Conservation (phyloP, 257 asterid genomes). For the Capsicum pubescens region DNA sequence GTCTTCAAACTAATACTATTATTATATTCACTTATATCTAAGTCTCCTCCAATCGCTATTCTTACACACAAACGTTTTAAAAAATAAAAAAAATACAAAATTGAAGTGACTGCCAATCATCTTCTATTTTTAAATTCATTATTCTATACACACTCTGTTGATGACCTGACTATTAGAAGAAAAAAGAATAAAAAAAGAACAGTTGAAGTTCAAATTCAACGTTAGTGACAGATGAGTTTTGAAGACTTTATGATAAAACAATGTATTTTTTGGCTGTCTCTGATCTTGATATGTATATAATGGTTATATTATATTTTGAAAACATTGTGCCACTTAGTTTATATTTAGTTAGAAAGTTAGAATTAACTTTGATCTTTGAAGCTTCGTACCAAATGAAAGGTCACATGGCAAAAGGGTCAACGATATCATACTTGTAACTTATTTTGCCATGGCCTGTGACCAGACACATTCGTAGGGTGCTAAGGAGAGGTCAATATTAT, state of each 20-base stretch:
- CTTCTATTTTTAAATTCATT: background rate
- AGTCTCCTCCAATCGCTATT: conserved; percentile 25
- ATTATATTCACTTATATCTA: conserved; percentile 18
- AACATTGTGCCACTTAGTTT: background rate
- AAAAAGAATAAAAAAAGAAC: background rate
- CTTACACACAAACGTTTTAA: conserved; percentile 22
- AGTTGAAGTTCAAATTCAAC: conserved; percentile 47
- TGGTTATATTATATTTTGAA: background rate
- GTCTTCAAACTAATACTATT: conserved; percentile 23
- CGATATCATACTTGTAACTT: background rate
- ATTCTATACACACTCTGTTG: background rate
- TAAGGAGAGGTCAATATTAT: background rate
- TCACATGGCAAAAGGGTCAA: conserved; percentile 35
- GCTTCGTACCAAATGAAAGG: conserved; percentile 37
- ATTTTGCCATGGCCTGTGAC: conserved; percentile 24
- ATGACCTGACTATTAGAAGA: conserved; percentile 22
- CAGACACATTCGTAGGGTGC: background rate
- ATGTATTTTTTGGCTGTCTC: conserved; percentile 33
- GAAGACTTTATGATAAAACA: conserved; percentile 25
- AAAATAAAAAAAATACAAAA: no score
- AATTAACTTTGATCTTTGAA: conserved; percentile 25
- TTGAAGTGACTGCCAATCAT: background rate
- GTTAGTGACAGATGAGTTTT: conserved; percentile 40
- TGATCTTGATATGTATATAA: background rate
- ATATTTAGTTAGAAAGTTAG: background rate